Conservation (phyloP, 2,329 filamentous ascomycete genomes). For the Exophiala spinifera region DNA sequence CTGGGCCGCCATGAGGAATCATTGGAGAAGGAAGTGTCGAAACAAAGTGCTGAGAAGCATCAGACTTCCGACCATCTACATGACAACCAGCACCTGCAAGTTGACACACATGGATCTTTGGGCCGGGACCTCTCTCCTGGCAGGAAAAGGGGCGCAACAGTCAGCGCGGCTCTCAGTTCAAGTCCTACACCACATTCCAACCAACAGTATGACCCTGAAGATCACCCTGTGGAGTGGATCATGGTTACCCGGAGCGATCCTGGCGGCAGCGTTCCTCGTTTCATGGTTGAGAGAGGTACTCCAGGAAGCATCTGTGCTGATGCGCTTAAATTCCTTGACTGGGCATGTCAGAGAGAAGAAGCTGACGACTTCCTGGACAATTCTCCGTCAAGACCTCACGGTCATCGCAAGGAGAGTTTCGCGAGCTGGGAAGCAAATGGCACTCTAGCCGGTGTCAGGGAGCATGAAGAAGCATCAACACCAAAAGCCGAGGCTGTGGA, state of each 20-base stretch:
- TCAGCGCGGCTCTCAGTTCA: slow-evolving; percentile 12
- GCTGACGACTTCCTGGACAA: slow-evolving; percentile 35
- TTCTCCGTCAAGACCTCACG: slow-evolving; percentile 8
- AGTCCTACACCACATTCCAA: slow-evolving; percentile 2
- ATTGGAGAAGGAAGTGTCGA: slow-evolving; percentile 43
- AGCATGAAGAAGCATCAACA: slow-evolving; percentile 16
- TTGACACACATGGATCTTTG: slow-evolving; percentile 12
- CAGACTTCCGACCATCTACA: slow-evolving; percentile 5
- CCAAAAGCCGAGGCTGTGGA: not conserved
- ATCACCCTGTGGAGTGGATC: slow-evolving; percentile 77
- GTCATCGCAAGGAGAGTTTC: slow-evolving; percentile 23
- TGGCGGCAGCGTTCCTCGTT: slow-evolving; percentile 80
- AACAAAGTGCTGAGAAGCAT: slow-evolving; percentile 39
- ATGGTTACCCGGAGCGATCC: slow-evolving; percentile 91
- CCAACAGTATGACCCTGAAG: slow-evolving; percentile 46
- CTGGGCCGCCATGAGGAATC: slow-evolving; percentile 28
- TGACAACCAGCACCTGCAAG: slow-evolving; percentile 13
- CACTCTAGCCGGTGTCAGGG: slow-evolving; percentile 29
- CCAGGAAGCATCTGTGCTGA: slow-evolving; percentile 76
- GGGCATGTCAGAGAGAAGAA: slow-evolving; percentile 59
- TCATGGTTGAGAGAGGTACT: slow-evolving; percentile 87
- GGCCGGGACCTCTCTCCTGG: slow-evolving; percentile 18
- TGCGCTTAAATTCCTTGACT: slow-evolving; percentile 76
- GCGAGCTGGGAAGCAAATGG: slow-evolving; percentile 30
- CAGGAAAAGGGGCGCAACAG: slow-evolving; percentile 23